Conservation (phyloP, 2,329 filamentous ascomycete species). For the Chrysoporthe deuterocubensis region DNA sequence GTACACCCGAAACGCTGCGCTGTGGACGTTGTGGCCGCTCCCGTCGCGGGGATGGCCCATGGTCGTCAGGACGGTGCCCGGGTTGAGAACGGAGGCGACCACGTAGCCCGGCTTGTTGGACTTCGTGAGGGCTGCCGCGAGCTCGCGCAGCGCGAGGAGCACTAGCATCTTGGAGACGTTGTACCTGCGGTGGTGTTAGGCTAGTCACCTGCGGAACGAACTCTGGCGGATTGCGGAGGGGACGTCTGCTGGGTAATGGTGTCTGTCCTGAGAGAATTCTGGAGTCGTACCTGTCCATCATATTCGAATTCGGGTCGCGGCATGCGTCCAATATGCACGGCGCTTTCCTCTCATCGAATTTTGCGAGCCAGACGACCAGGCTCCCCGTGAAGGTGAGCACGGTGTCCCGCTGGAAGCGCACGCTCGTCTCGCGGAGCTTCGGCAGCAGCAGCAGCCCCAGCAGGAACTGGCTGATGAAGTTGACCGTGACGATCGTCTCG, state of each 20-base stretch:
- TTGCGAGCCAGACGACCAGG: neutral
- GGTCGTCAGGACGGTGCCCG: conserved; percentile 36
- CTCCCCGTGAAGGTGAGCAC: neutral
- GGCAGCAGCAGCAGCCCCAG: conserved; percentile 39
- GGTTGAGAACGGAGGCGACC: conserved; percentile 38
- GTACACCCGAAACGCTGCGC: neutral
- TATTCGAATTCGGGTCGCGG: neutral
- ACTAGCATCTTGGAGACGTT: neutral
- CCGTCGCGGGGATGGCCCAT: conserved; percentile 10
- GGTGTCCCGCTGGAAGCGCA: neutral
- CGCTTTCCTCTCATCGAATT: neutral
- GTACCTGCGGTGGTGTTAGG: neutral
- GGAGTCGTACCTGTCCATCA: neutral
- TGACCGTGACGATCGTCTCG: conserved; percentile 33
- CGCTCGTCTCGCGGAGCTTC: conserved; percentile 35
- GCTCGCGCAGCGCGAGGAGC: neutral
- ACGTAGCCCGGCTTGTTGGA: conserved; percentile 35
- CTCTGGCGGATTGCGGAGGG: neutral
- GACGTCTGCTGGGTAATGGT: neutral
- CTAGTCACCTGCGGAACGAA: neutral
- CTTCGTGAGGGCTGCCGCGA: neutral
- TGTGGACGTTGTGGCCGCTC: neutral
- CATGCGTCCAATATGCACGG: neutral
- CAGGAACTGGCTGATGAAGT: conserved; percentile 38
- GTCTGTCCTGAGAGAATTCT: neutral